Base-by-base conservation (phyloP, 2,329 filamentous ascomycete species). In the Aspergillus fijiensis region DNA sequence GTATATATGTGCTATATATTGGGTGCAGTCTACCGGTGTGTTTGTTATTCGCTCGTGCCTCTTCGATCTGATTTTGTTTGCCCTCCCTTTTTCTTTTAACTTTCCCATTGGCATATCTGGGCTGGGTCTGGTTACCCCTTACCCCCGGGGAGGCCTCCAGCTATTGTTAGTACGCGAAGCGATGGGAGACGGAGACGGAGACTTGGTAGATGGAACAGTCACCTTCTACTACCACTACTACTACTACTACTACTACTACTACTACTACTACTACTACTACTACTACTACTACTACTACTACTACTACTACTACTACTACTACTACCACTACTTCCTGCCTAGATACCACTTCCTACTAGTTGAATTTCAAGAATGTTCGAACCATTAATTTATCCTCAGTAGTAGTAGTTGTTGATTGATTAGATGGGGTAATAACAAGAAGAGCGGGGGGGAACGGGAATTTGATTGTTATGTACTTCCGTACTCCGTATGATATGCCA, bases 111-210 rank as follows among this genome's bases (percentile, higher is more conserved):
- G 58, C 51, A 49, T 45, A 19, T 12, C 51, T 51, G 58, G 55
- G 16, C 51, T 51, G 60, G 58, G 55, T 55, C 51, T 56, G 58
- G 58, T 55, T 50, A 55, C 58, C 55, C 55, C 47, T 55, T 50
- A 55, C 58, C 55, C 55, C 47, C 31, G 31, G 16, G 29, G 31
- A 35, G 33, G 33, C 33, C 33, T 16, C 27, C 27, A 29, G 49
- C 39, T 42, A 23, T 42, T n/a, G 29, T 53, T 25, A 19, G 19
- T 19, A 33, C 29, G 33, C 39, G 39, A 3, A 45, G 51, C 39
- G 39, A 3, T 19, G 5, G 39, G n/a, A 45, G 39, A 12, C 14
- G 33, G 39, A 45, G 39, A 12, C 14, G 33, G 39, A 45, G 39
- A 45, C 16, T 16, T 45, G 39, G 39, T 45, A 45, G 39, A 35